Evolutionary conservation across 1,284 basidiomycete species (phyloP).

Genomic region (Melampsora abietis-canadensis): DNA sequence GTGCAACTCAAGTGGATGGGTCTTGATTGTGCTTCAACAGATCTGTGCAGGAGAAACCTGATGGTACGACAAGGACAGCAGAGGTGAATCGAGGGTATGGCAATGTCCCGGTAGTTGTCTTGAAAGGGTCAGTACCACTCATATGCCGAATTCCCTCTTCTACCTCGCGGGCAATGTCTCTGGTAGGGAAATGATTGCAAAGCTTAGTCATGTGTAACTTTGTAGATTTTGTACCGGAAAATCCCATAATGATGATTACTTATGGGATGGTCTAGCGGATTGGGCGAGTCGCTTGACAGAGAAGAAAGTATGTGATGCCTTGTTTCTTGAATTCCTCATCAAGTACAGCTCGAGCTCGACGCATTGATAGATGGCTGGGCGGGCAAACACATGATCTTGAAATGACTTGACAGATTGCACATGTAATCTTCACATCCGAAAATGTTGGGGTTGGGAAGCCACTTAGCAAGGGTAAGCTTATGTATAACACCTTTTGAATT

Average conservation of each 20-base stretch:
- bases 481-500: neutral
- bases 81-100: constrained; percentile 54
- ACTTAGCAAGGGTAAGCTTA: constrained; percentile 66
- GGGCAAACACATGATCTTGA: neutral
- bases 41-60: neutral
- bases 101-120: constrained; percentile 70
- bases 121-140: constrained; percentile 48
- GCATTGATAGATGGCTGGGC: neutral
- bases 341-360: neutral
- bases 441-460: constrained; percentile 81
- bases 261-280: constrained; percentile 72
- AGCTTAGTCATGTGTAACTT: constrained; percentile 54
- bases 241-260: constrained; percentile 65
- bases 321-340: neutral
- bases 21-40: neutral
- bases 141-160: neutral
- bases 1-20: no score
- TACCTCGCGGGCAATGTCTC: neutral
- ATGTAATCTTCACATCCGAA: constrained; percentile 86
- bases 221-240: constrained; percentile 63
- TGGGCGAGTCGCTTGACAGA: constrained; percentile 82
- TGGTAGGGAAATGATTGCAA: constrained; percentile 59
- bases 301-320: constrained; percentile 63
- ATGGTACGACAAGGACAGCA: neutral
- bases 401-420: constrained; percentile 65